Evolutionary conservation across 2,329 filamentous ascomycete genomes (phyloP).

Genomic region (Pseudogymnoascus sp.): DNA sequence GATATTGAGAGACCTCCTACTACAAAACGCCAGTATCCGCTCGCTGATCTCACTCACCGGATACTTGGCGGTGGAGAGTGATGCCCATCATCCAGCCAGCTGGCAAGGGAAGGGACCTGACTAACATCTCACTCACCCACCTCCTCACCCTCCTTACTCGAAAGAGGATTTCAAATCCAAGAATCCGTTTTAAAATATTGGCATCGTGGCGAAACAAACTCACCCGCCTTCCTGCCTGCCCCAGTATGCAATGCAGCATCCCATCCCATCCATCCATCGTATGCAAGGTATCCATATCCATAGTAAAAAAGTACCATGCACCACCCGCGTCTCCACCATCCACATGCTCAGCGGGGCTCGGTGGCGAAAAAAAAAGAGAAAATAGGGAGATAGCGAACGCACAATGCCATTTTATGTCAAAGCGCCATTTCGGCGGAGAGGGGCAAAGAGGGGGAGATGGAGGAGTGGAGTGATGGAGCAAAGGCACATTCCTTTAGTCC

Average conservation of each 20-base stretch:
- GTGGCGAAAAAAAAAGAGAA: not conserved
- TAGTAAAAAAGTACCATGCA: not conserved
- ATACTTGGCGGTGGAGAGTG: not conserved
- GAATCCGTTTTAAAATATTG: not conserved
- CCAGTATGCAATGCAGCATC: not conserved
- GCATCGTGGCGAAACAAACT: constrained; percentile 7
- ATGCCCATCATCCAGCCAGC: not conserved
- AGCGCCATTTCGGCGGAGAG: not conserved
- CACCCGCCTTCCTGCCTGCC: not conserved
- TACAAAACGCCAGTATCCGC: not conserved
- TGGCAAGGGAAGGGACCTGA: not conserved
- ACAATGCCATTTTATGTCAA: constrained; percentile 4
- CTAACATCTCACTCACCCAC: not conserved
- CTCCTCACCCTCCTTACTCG: not conserved
- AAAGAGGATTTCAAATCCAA: not conserved
- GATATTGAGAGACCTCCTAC: not conserved
- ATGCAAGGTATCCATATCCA: not conserved
- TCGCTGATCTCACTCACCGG: not conserved
- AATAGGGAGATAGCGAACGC: not conserved
- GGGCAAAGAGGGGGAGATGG: not conserved
- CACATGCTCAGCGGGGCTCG: not conserved
- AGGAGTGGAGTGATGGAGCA: not conserved
- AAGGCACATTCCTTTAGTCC: not conserved
- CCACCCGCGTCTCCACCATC: not conserved
- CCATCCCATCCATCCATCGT: not conserved